Percentiles rank a stretch among this genome's conserved stretches.
Evolutionary conservation across 371 early-diverging fungal genomes (phyloP).

Genomic region (Rhizopus arrhizus): DNA sequence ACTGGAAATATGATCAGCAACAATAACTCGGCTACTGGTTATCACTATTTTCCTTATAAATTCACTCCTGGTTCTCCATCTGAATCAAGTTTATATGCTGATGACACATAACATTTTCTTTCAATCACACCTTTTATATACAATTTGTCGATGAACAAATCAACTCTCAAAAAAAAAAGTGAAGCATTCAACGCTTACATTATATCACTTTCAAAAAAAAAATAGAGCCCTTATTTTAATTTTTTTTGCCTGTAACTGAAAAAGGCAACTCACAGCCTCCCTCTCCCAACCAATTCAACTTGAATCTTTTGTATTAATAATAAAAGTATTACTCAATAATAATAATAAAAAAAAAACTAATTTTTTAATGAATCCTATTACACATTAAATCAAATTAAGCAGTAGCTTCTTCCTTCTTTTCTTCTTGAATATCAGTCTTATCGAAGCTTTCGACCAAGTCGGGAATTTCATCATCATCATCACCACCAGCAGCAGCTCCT

Average conservation of each 20-base stretch:
- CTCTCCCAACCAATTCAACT: background rate
- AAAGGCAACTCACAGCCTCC: background rate
- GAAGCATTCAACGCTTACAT: conserved; percentile 2
- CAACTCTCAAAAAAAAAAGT: background rate
- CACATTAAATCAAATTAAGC: conserved; percentile 16
- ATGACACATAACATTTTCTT: conserved; percentile 33
- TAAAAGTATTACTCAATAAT: no score
- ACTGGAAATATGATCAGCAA: conserved; percentile 7
- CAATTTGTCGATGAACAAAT: background rate
- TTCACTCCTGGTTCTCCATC: conserved; percentile 24
- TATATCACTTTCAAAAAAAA: background rate
- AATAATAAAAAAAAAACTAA: no score
- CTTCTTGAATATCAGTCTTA: conserved; percentile 55
- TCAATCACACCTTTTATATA: conserved; percentile 64
- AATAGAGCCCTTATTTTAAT: background rate
- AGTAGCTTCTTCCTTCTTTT: conserved; percentile 30
- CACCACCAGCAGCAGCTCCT: conserved; percentile 44
- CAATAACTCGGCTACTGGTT: conserved; percentile 7
- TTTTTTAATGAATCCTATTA: conserved; percentile 50
- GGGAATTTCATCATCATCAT: conserved; percentile 74
- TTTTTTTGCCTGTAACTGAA: background rate
- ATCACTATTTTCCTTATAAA: conserved; percentile 19
- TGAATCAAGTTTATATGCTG: conserved; percentile 23
- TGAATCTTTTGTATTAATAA: background rate
- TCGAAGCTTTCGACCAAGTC: conserved; percentile 72